phyloP scores from a whole-genome alignment of 352 stramenopile species.

The Phytophthora palmivora region DNA sequence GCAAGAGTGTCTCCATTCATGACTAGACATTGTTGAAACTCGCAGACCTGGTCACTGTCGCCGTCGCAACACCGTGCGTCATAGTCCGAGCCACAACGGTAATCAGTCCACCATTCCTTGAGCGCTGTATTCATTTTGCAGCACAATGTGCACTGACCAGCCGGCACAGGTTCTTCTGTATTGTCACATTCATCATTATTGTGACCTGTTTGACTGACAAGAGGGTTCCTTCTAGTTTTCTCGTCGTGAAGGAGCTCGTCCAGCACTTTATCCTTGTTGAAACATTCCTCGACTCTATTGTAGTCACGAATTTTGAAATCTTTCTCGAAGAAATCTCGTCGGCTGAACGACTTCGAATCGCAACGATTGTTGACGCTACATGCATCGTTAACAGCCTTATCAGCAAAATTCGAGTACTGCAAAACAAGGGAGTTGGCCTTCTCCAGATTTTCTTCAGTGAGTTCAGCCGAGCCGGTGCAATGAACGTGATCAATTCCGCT shows the following conservation, averaged over 20 bases:
- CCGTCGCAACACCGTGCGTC: conserved; percentile 49
- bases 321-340: conserved; percentile 54
- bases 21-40: conserved; percentile 63
- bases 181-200: conserved; percentile 26
- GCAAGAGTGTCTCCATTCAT: conserved; percentile 60
- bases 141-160: conserved; percentile 53
- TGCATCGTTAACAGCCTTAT: conserved; percentile 55
- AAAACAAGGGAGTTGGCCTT: conserved; percentile 30
- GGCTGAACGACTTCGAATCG: conserved; percentile 45
- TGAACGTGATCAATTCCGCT: conserved; percentile 9
- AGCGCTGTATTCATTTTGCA: conserved; percentile 53
- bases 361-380: conserved; percentile 56
- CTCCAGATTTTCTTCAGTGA: conserved; percentile 44
- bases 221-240: conserved; percentile 46
- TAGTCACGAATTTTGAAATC: conserved; percentile 26
- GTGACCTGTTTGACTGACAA: conserved; percentile 11
- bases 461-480: conserved; percentile 9
- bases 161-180: conserved; percentile 35
- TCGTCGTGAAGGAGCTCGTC: conserved; percentile 33
- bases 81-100: conserved; percentile 61
- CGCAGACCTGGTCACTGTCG: conserved; percentile 37
- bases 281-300: conserved; percentile 38
- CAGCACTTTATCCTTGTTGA: conserved; percentile 31
- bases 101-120: conserved; percentile 70
- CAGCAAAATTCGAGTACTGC: conserved; percentile 50